phyloP scores from a whole-genome alignment of 768 basidiomycete genomes.

The Pulveroboletus frians region DNA sequence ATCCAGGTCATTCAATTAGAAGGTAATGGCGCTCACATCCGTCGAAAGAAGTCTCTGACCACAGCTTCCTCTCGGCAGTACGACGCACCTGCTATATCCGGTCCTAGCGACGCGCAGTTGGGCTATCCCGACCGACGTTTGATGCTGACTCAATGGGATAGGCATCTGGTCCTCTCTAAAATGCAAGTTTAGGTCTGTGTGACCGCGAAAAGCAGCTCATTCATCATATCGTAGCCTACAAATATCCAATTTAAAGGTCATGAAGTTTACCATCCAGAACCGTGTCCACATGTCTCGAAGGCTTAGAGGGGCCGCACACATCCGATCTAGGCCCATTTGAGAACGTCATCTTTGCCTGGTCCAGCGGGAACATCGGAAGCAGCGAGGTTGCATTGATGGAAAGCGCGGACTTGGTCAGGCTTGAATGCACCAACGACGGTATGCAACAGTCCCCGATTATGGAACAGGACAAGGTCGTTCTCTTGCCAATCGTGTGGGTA shows the following conservation, averaged over 20 bases:
- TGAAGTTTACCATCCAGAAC: slow-evolving; percentile 6
- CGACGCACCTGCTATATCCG: not conserved
- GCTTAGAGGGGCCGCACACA: not conserved
- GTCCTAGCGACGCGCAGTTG: not conserved
- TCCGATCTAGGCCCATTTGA: slow-evolving; percentile 36
- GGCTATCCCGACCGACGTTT: not conserved
- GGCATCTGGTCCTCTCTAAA: not conserved
- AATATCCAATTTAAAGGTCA: slow-evolving; percentile 1
- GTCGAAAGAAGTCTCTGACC: not conserved
- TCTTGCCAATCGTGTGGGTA: slow-evolving; percentile 87
- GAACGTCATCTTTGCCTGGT: slow-evolving; percentile 42
- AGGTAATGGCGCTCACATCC: not conserved
- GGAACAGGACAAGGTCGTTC: slow-evolving; percentile 63
- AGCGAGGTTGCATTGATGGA: slow-evolving; percentile 58
- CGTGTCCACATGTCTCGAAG: slow-evolving; percentile 1
- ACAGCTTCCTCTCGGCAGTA: not conserved
- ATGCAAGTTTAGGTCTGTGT: slow-evolving; percentile 13
- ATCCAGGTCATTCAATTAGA: not conserved
- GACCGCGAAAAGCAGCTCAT: slow-evolving; percentile 6
- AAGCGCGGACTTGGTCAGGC: slow-evolving; percentile 42
- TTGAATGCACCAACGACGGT: slow-evolving; percentile 62
- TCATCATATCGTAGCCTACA: slow-evolving; percentile 11
- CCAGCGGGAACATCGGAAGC: slow-evolving; percentile 46
- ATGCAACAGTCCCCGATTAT: slow-evolving; percentile 67
- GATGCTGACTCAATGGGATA: not conserved